Evolutionary conservation across 2,329 filamentous ascomycete species (phyloP), one percentile per base, ranked within the genome.

Genomic region (Xylariaceae sp.): DNA sequence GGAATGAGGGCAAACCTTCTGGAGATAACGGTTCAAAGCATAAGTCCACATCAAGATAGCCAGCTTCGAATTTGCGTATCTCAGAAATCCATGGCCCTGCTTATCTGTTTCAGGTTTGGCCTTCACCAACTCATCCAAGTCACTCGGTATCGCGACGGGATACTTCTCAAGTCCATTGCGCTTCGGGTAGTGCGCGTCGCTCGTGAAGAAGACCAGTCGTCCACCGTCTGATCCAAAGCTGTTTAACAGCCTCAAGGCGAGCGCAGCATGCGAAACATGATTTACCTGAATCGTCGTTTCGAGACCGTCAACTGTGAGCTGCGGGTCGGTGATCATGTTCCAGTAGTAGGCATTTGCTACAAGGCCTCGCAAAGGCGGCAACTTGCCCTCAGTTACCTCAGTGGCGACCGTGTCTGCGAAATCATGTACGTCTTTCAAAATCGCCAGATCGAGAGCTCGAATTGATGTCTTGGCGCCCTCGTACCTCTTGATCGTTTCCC

Each of bases 191-290:
- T 74, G 71, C 5, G 62, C 56, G 11, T 70, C 63, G 27, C 68
- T 61, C 2, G 61, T 56, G 42, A 64, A 58, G 9, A 62, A 53
- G 18, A 64, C 51, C 12, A 65, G 33, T 10, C 62, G 61, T 10
- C 61, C 61, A 9, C 55, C 58, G 10, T 86, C 82, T 0, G 83
- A 78, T 56, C 86, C 81, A 70, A 83, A 87, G 59, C 83, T 85
- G 39, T 82, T 71, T 66, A 77, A 68, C 1, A 73, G 57, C 19
- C 65, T 64, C 39, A 74, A 57, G 6, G 72, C 58, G 11, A 74
- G 45, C 1, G 68, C 59, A 11, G 62, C 63, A 45, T 73, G 71
- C 1, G 70, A 62, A 38, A 73, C 51, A 50, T 73, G 66, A 39
- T 62, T 65, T 5, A 74, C 64, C 48, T 71, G 68, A 19, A 74